Conservation (phyloP, 768 basidiomycete species). For the Podaxis sp. region DNA sequence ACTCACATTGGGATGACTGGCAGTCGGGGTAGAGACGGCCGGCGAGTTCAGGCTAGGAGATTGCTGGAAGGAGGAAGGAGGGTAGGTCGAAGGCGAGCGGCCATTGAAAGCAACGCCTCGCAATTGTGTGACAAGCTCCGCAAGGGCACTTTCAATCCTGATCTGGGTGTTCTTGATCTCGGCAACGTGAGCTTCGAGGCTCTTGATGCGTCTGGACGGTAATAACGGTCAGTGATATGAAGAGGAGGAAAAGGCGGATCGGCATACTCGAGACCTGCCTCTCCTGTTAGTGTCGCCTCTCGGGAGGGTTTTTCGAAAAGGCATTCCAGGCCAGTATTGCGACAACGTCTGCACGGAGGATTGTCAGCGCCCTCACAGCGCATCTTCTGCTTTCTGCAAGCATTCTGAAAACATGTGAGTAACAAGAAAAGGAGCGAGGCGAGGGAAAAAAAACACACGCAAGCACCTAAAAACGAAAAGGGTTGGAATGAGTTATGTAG, state of each 20-base stretch:
- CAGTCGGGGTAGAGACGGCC: slow-evolving; percentile 49
- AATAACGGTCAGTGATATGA: slow-evolving; percentile 19
- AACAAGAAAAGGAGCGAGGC: slow-evolving; percentile 13
- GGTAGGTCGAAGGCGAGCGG: slow-evolving; percentile 67
- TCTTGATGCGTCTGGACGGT: slow-evolving; percentile 76
- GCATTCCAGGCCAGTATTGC: slow-evolving; percentile 87
- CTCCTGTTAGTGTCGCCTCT: slow-evolving; percentile 84
- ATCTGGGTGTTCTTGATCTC: slow-evolving; percentile 75
- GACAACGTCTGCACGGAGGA: slow-evolving; percentile 93
- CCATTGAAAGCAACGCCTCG: slow-evolving; percentile 52
- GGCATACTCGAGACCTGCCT: slow-evolving; percentile 84
- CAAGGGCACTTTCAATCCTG: slow-evolving; percentile 75
- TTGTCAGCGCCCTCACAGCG: slow-evolving; percentile 95
- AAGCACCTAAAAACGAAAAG: slow-evolving; percentile 58
- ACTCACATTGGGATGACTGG: slow-evolving; percentile 38
- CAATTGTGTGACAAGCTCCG: slow-evolving; percentile 78
- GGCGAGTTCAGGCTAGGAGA: slow-evolving; percentile 70
- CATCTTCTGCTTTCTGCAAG: slow-evolving; percentile 97
- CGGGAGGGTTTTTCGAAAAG: slow-evolving; percentile 92
- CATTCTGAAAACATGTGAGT: slow-evolving; percentile 59
- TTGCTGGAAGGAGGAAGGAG: slow-evolving; percentile 53
- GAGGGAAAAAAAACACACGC: slow-evolving; percentile 47
- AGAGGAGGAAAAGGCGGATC: slow-evolving; percentile 18
- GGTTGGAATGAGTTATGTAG: slow-evolving; percentile 18
- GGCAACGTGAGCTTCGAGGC: slow-evolving; percentile 82